Evolutionary conservation across 2,329 filamentous ascomycete genomes (phyloP).

Genomic region (Xylariaceae sp.): DNA sequence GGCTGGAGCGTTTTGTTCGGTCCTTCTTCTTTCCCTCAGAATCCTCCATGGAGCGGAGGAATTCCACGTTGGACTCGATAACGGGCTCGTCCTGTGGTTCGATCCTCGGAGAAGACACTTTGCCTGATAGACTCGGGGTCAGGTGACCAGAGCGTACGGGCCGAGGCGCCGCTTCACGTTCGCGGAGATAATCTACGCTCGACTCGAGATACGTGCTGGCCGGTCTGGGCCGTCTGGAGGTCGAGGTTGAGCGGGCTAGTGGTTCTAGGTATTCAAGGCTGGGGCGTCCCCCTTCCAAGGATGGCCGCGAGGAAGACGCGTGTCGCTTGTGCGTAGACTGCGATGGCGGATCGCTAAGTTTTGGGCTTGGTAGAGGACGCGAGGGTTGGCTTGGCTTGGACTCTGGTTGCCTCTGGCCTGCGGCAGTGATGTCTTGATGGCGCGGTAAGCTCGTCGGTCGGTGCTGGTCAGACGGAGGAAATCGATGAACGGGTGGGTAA

Average conservation of each 20-base stretch:
- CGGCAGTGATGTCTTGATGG: slow-evolving; percentile 20
- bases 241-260: slow-evolving; percentile 52
- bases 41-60: slow-evolving; percentile 69
- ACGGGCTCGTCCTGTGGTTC: slow-evolving; percentile 50
- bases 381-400: slow-evolving; percentile 13
- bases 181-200: slow-evolving; percentile 74
- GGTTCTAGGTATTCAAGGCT: slow-evolving; percentile 53
- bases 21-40: slow-evolving; percentile 50
- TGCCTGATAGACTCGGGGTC: slow-evolving; percentile 28
- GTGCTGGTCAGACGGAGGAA: slow-evolving; percentile 31
- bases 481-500: slow-evolving; percentile 32
- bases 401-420: slow-evolving; percentile 19
- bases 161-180: slow-evolving; percentile 55
- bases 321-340: slow-evolving; percentile 29
- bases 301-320: slow-evolving; percentile 53
- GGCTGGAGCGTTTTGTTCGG: slow-evolving; percentile 60
- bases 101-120: slow-evolving; percentile 34
- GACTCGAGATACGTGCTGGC: slow-evolving; percentile 77
- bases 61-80: slow-evolving; percentile 76
- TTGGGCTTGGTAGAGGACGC: slow-evolving; percentile 19
- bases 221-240: slow-evolving; percentile 55
- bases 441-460: slow-evolving; percentile 33
- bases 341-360: slow-evolving; percentile 27
- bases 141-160: slow-evolving; percentile 28
- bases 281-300: slow-evolving; percentile 64